Evolutionary conservation across 208 protist genomes (phyloP), one percentile per base, ranked within the genome.

Genomic region (Crithidia mellificae): DNA sequence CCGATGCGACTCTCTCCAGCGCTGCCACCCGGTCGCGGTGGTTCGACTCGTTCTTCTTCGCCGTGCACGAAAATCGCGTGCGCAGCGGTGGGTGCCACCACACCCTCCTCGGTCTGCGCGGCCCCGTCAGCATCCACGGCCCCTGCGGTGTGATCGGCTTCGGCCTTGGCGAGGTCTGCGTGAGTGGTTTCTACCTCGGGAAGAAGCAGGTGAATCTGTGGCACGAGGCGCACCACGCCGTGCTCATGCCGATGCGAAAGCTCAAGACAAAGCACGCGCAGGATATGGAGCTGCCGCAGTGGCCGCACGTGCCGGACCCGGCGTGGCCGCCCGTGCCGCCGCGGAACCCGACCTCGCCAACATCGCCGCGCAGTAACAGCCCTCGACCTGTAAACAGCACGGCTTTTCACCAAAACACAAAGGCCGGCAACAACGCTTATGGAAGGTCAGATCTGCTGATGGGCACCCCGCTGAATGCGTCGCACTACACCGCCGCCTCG

Each of bases 131-230:
- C 19, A 80, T 94, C 38, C 82, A 91, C 49, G 89, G 89, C 17
- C 89, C 89, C 30, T 95, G 86, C 63, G 81, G 80, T 25, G 29
- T 92, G 12, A 74, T 91, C 29, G 89, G 89, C 17, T 78, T 91
- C 54, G 84, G 86, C 25, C 63, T 88, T 17, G 87, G 84, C 52
- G 89, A 95, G 71, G 72, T 80, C 12, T 25, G 74, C 29, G 74
- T 95, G 12, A 79, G 71, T 20, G 89, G 89, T 43, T 95, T 88
- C 52, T 80, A 78, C 64, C 63, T 95, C 2, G 86, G 89, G 0
- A 72, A 69, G 32, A 91, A 91, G 73, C 88, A 91, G 41, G 78
- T 74, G 47, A 72, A 53, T 6, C 77, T 94, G 27, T 85, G 76
- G 62, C 83, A 75, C 66, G 68, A 69, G 8, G 51, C 57, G 17